phyloP scores from a whole-genome alignment of 139 green algal genomes.

The Trebouxia sp. region DNA sequence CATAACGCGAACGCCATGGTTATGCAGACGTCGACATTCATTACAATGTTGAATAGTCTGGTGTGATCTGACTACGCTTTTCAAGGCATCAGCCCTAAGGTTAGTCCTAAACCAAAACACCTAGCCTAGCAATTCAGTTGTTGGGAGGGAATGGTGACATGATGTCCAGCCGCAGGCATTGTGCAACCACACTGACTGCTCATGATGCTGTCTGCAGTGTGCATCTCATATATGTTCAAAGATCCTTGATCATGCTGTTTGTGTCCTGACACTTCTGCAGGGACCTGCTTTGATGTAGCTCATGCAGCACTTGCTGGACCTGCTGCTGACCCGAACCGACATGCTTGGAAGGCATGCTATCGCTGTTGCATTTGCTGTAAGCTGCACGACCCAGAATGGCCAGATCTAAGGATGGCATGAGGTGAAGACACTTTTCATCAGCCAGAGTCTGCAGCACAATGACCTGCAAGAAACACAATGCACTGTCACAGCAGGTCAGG shows the following conservation, averaged over 20 bases:
- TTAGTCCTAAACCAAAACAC: no score
- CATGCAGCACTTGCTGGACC: background rate
- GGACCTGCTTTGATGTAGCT: background rate
- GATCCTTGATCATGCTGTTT: background rate
- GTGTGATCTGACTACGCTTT: no score
- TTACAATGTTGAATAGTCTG: no score
- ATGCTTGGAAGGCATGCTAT: background rate
- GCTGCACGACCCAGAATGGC: background rate
- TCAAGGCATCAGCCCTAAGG: no score
- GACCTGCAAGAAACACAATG: slow-evolving; percentile 16
- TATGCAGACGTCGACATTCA: no score
- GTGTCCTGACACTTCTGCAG: background rate
- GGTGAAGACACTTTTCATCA: slow-evolving; percentile 19
- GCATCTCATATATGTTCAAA: background rate
- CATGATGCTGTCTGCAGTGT: no score
- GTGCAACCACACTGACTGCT: no score
- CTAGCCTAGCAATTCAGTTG: no score
- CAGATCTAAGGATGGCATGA: background rate
- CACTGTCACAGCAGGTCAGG: no score
- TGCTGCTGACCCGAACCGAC: background rate
- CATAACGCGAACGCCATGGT: no score
- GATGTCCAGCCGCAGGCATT: no score
- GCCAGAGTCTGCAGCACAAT: slow-evolving; percentile 22
- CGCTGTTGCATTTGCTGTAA: background rate
- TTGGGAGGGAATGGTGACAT: no score